Evolutionary conservation across 768 basidiomycete species (phyloP), one percentile per base, ranked within the genome.

Genomic region (Hemileccinum impolitum): DNA sequence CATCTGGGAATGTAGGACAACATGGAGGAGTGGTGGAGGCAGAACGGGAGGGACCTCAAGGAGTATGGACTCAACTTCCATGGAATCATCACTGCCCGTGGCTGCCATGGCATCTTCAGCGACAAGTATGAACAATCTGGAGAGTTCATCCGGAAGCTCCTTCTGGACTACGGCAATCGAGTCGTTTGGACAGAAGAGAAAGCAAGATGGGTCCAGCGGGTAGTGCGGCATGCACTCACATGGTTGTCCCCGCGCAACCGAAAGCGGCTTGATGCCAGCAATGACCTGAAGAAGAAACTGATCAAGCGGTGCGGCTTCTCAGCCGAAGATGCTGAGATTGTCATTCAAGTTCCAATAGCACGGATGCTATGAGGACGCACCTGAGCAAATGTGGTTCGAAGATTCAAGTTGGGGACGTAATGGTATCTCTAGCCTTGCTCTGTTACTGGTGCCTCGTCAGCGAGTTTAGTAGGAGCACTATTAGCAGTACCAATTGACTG

Each of bases 1-100:
- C 70, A 72, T 15, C 52, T 70, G 42, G 70, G 69, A 49, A 62
- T 45, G 43, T 53, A 53, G 25, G 59, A 70, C 6, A 26, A 44
- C 32, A 72, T 71, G 63, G 65, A 68, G 11, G 51, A 61, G 18
- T 77, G 75, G 75, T 76, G 73, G 74, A 43, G 14, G 31, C 47
- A 59, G 36, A 76, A 76, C 52, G 57, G 70, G 32, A 40, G 50
- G 18, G 43, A 37, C 2, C 70, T 77, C 53, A 60, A 51, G 26
- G 45, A 53, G 6, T 61, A 70, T 30, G 61, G 59, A 13, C 73
- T 77, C 48, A 32, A 47, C 6, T 73, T 65, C 12, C 49, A 57
- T n/a, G 72, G 66, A 3, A 59, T 75, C 51, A 74, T 71, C 6
- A 63, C 72, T 6, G 58, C 63, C 2, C 60, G 57, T 17, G 63